These are phyloP conservation scores for Teratosphaeria gauchensis DNA, from an alignment of 2,329 filamentous ascomycete species.

Conservation along the genomic window DNA sequence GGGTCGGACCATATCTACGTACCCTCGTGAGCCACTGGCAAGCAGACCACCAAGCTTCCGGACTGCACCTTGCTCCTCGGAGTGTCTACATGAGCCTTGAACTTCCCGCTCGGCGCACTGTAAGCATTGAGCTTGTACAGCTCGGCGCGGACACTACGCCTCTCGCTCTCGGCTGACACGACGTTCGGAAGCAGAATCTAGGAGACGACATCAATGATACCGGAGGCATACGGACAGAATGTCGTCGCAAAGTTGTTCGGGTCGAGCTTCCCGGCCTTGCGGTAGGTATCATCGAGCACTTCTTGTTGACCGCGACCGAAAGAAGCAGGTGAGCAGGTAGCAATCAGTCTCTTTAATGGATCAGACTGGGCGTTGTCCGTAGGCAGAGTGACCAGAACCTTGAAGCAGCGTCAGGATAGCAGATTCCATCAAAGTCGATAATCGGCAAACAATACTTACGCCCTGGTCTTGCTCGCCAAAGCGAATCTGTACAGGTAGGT, in stretches of 20 bases:
- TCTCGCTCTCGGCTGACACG: neutral
- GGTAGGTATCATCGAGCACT: slow-evolving; percentile 43
- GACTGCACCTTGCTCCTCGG: slow-evolving; percentile 14
- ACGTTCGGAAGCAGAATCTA: slow-evolving; percentile 23
- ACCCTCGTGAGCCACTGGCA: slow-evolving; percentile 5
- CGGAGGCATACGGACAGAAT: slow-evolving; percentile 43
- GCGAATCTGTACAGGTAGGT: neutral
- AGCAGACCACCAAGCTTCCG: slow-evolving; percentile 16
- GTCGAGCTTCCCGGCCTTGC: slow-evolving; percentile 45
- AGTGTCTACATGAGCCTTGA: slow-evolving; percentile 21
- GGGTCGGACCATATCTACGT: neutral
- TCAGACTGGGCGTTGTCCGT: neutral
- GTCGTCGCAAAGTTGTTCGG: slow-evolving; percentile 31
- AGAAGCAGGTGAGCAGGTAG: slow-evolving; percentile 33
- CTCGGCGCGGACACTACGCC: slow-evolving; percentile 36
- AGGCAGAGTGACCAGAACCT: neutral
- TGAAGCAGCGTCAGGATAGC: neutral
- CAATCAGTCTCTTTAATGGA: slow-evolving; percentile 2
- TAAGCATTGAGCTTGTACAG: slow-evolving; percentile 49
- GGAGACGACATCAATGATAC: slow-evolving; percentile 43
- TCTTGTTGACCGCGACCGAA: slow-evolving; percentile 40
- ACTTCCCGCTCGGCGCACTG: slow-evolving; percentile 10
- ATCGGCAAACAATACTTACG: neutral
- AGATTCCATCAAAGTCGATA: neutral
- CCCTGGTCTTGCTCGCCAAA: neutral